Percentiles rank a stretch among this genome's conserved stretches.
Conservation (phyloP, 352 stramenopile genomes). For the Pythium sp. region DNA sequence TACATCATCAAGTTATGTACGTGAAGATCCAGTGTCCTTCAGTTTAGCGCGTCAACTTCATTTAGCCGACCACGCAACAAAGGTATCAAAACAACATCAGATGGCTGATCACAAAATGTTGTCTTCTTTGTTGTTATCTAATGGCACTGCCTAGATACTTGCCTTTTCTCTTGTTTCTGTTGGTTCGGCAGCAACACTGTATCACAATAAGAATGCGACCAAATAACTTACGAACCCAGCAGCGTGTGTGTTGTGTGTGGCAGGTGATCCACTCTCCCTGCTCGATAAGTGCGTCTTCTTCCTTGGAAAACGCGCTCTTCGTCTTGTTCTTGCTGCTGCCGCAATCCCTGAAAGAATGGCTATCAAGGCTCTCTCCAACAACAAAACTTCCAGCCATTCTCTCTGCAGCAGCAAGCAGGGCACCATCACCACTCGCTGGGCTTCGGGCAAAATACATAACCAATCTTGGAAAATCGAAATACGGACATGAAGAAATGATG, state of each 20-base stretch:
- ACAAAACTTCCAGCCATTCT: not conserved
- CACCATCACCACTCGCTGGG: not conserved
- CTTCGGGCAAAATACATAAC: not conserved
- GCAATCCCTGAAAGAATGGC: not conserved
- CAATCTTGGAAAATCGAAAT: not conserved
- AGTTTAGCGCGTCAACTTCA: not conserved
- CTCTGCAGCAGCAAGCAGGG: not conserved
- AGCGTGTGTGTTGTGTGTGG: not conserved
- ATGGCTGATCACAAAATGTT: not conserved
- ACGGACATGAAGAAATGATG: conserved; percentile 1
- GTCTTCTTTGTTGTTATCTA: not conserved
- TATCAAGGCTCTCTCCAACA: not conserved
- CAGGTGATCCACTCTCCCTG: not conserved
- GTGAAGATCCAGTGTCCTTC: not conserved
- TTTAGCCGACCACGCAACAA: not conserved
- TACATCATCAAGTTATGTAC: not conserved
- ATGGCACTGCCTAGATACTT: not conserved
- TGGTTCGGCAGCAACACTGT: not conserved
- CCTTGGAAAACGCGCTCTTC: not conserved
- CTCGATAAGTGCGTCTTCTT: not conserved
- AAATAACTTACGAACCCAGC: conserved; percentile 11
- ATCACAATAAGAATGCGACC: not conserved
- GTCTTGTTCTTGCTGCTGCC: not conserved
- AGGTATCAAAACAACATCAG: too few species aligned
- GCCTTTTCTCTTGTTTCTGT: not conserved